Conservation (phyloP, 352 stramenopile genomes). For the Thraustotheca clavata region DNA sequence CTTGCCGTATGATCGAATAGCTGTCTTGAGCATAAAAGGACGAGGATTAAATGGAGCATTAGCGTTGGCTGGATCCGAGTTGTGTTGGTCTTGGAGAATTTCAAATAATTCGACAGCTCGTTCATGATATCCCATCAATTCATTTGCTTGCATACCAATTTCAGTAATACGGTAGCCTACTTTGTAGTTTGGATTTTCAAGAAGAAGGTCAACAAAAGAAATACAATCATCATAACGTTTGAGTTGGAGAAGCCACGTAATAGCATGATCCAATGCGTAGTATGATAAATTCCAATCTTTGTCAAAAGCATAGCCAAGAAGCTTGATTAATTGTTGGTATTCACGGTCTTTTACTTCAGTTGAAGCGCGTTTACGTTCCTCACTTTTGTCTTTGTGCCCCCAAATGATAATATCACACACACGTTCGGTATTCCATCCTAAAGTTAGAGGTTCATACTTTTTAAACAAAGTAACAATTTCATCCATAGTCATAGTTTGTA, state of each 20-base stretch:
- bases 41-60: not conserved
- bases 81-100: not conserved
- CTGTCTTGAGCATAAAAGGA: constrained; percentile 11
- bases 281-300: not conserved
- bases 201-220: not conserved
- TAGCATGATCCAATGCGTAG: not conserved
- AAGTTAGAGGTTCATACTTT: not conserved
- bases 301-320: not conserved
- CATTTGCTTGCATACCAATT: not conserved
- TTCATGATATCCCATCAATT: not conserved
- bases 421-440: not conserved
- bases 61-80: not conserved
- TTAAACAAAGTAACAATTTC: constrained; percentile 4
- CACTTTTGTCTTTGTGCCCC: not conserved
- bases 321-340: not conserved
- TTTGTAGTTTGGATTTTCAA: not conserved
- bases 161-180: constrained; percentile 15
- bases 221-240: not conserved
- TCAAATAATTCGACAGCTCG: not conserved
- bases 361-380: too few species aligned
- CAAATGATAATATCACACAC: constrained; percentile 1
- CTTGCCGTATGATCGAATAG: not conserved
- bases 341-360: not conserved
- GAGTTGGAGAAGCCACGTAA: constrained; percentile 10
- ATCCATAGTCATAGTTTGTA: not conserved